Evolutionary conservation across 495 filamentous ascomycete species (phyloP), one percentile per base, ranked within the genome.

Genomic region (Hyaloscypha variabilis): DNA sequence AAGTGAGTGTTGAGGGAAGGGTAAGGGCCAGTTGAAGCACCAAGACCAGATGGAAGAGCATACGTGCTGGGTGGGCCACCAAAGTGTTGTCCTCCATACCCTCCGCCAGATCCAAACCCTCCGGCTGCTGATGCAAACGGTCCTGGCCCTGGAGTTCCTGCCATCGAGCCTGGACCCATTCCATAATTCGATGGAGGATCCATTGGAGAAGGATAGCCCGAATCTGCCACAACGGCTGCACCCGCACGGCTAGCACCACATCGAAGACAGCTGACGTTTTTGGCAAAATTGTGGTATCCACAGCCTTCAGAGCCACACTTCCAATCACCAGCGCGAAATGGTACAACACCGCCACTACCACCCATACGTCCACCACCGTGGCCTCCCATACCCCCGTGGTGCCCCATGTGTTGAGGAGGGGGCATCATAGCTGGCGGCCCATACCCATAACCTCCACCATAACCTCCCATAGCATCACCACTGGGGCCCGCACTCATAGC

Each of bases 251-350:
- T 95, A 25, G 93, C 96, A 72, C 95, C 95, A 72, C 95, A 99
- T 60, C 95, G 91, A 60, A 99, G 85, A 77, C 95, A 99, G 75
- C 91, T 95, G 67, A 97, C 94, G 73, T 99, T 99, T 85, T 99
- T 99, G 52, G 95, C 95, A 73, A 99, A 99, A 77, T 99, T 99
- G 78, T 99, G 95, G 72, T 99, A 99, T 34, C 91, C 92, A 75
- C 95, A 99, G n/a, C 93, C 93, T 72, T 97, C 94, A 42, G 93
- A 94, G 53, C 95, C 95, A 75, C 95, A 99, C 74, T 97, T 97
- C 95, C 95, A 99, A 75, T 99, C 95, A 69, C 95, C 95, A 51
- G 95, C 95, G 67, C 95, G 90, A 88, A 98, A 99, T 24, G 95
- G 95, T 62, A 98, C 94, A 63, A 94, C 90, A 58, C 94, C 94